Evolutionary conservation across 345 rosid genomes (phyloP), one percentile per base, ranked within the genome.

Genomic region (Brassica rapa): DNA sequence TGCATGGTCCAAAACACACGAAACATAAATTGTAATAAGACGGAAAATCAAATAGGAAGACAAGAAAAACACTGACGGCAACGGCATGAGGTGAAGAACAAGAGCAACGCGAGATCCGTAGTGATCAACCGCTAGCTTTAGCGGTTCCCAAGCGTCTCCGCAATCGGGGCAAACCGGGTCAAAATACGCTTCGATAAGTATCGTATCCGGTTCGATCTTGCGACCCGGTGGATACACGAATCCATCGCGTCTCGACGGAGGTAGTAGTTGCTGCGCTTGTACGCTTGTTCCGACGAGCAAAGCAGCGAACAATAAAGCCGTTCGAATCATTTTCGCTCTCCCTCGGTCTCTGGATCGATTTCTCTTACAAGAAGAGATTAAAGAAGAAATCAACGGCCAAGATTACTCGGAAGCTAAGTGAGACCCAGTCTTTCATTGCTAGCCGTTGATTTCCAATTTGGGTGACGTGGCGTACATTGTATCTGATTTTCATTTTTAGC

Each of bases 151-250:
- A 6, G 94, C 71, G 82, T 91, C 95, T 62, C 89, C 81, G 85
- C 95, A 89, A 66, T 92, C 97, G 23, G 97, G 88, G 74, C 98
- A 94, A 78, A 92, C 89, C 33, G 98, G 98, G 79, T 94, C 98
- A 62, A 83, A 84, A 87, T 86, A 94, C 12, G 97, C 95, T 61
- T 92, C 98, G 83, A 94, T 72, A 49, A 84, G 14, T 72, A 94
- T 79, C 64, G 93, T 46, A 64, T 88, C 86, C 8, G 85, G 51
- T 46, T 80, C 81, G 8, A 79, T 79, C 49, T 19, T 81, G 64
- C 70, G 37, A 72, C 77, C 81, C 37, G 74, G 61, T 71, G 80
- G 80, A 81, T 91, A 94, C 24, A 83, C 53, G 84, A 94, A 94
- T 62, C 98, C 98, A 41, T 94, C 98, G 68, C 72, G 81, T 72